These are phyloP conservation scores for Botrytis aclada DNA, from an alignment of 2,329 filamentous ascomycete genomes.

Conservation along the genomic window DNA sequence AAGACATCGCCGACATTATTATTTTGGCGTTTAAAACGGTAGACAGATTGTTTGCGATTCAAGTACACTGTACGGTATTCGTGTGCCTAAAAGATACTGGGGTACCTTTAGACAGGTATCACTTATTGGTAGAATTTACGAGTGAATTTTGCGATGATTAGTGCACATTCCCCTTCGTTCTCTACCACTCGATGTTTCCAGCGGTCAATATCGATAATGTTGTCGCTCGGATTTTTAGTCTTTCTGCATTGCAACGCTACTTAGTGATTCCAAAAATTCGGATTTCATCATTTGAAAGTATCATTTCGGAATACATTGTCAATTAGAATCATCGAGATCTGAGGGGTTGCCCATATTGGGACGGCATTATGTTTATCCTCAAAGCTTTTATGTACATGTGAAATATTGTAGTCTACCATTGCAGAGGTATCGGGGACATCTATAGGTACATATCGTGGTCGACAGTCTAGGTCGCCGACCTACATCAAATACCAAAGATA, in stretches of 20 bases:
- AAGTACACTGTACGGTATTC: not conserved
- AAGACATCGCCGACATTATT: slow-evolving; percentile 9
- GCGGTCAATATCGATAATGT: not conserved
- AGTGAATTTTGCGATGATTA: not conserved
- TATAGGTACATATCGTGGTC: slow-evolving; percentile 10
- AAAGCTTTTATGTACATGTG: not conserved
- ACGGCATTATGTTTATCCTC: not conserved
- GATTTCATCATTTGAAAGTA: not conserved
- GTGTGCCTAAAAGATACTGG: not conserved
- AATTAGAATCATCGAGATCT: not conserved
- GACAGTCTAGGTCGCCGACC: slow-evolving; percentile 17
- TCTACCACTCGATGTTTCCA: not conserved
- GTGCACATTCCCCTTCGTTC: not conserved
- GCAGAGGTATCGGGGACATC: slow-evolving; percentile 12
- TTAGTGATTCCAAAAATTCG: not conserved
- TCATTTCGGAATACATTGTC: slow-evolving; percentile 1
- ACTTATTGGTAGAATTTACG: slow-evolving; percentile 13
- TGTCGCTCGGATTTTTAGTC: not conserved
- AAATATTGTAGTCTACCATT: slow-evolving; percentile 4
- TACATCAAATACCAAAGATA: slow-evolving; percentile 7
- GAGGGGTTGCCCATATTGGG: not conserved
- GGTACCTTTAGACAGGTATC: slow-evolving; percentile 1
- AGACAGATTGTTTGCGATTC: not conserved
- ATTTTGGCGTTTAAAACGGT: slow-evolving; percentile 16
- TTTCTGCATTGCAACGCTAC: slow-evolving; percentile 9